Conservation (phyloP, 2,329 filamentous ascomycete genomes). For the Blastomyces silverae region DNA sequence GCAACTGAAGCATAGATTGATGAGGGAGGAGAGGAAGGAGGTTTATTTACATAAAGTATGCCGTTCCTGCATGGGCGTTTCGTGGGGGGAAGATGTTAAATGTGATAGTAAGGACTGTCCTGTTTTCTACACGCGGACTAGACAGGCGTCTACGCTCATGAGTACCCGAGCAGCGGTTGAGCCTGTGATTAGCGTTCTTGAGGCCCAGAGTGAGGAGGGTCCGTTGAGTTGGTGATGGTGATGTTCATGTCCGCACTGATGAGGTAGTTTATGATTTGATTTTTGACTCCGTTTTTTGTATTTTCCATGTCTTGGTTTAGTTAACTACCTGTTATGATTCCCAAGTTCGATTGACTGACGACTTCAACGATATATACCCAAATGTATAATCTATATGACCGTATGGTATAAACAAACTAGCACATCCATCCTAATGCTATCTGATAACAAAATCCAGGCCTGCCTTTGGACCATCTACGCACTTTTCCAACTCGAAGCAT, state of each 20-base stretch:
- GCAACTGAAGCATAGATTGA: slow-evolving; percentile 56
- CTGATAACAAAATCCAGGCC: not conserved
- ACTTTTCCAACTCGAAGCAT: not conserved
- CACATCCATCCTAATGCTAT: not conserved
- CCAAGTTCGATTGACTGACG: not conserved
- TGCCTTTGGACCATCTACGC: not conserved
- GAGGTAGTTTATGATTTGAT: not conserved
- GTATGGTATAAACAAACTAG: not conserved
- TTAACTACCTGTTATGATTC: not conserved
- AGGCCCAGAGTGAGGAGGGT: slow-evolving; percentile 29
- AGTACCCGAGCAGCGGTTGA: slow-evolving; percentile 34
- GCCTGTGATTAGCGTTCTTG: slow-evolving; percentile 35
- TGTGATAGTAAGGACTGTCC: slow-evolving; percentile 92
- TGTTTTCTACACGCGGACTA: slow-evolving; percentile 63
- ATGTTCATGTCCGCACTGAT: slow-evolving; percentile 21
- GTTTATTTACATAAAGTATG: slow-evolving; percentile 65
- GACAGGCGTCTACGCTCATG: slow-evolving; percentile 33
- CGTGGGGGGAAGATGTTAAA: slow-evolving; percentile 66
- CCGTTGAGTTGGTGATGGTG: slow-evolving; percentile 38
- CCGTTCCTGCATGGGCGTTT: slow-evolving; percentile 67
- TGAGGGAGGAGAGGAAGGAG: slow-evolving; percentile 56
- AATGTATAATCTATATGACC: not conserved
- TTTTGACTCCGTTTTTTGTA: not conserved
- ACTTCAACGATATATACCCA: not conserved
- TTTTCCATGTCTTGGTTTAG: not conserved